Base-by-base conservation (phyloP, 495 filamentous ascomycete species). In the Hypoxylon subgilvum region DNA sequence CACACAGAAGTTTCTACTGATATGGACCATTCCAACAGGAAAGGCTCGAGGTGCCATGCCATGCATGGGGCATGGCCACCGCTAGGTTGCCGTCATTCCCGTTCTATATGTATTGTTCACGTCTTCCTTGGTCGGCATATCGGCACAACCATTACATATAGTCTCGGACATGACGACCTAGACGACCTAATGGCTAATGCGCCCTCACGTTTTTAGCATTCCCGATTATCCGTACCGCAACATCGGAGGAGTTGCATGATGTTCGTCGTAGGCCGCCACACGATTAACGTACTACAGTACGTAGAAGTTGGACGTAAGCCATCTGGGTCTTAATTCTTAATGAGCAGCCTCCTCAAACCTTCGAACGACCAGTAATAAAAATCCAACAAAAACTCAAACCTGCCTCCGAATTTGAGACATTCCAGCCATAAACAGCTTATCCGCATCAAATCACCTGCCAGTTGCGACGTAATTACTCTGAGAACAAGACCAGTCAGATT, bases 211-310 rank as follows among this genome's bases (percentile, higher is more conserved):
- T 23, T 38, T 17, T 39, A 25, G 30, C 17, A 16, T 7, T 58
- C 58, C 61, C 61, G 61, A 64, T 64, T 64, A 64, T 39, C 61
- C 61, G 61, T 58, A 44, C 48, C 60, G 53, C 43, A 49, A 35
- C 36, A 57, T 63, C 43, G 52, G 52, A 63, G n/a, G n/a, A n/a
- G n/a, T n/a, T n/a, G n/a, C n/a, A n/a, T n/a, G n/a, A n/a, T n/a
- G n/a, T n/a, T n/a, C n/a, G n/a, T n/a, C n/a, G n/a, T n/a, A n/a
- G n/a, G n/a, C n/a, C 21, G 51, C 41, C 45, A 31, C 51, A 48
- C 28, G 52, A 39, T 40, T 25, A 17, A 48, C 28, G 42, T 28
- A 42, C 9, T 23, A 25, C 23, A 1, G 9, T 16, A 41, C 12
- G 22, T n/a, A n/a, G n/a, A n/a, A n/a, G n/a, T n/a, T n/a, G n/a